A percentile compares a stretch with the other conserved stretches of the same genome.
Conservation (phyloP, 2,329 filamentous ascomycete genomes). For the Coccinonectria pachysandricola region DNA sequence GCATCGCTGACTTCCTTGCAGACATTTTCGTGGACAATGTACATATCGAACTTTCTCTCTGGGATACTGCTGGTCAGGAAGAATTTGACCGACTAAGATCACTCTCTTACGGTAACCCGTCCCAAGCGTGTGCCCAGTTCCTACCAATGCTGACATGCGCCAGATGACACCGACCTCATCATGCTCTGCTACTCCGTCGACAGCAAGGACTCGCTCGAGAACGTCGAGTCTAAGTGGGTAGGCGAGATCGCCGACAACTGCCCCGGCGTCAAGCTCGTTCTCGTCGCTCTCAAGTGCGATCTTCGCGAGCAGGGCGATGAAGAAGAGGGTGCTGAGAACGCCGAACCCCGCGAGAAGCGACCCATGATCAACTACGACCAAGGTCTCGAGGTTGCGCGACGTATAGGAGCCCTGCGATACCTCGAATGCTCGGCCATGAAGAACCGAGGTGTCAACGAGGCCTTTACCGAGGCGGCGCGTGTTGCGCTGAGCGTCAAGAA, state of each 20-base stretch:
- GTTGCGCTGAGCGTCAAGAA: constrained; percentile 72
- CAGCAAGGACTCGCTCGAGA: constrained; percentile 91
- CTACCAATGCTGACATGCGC: not conserved
- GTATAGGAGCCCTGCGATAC: constrained; percentile 87
- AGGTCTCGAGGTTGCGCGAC: constrained; percentile 80
- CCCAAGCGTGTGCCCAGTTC: too few species aligned
- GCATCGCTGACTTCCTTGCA: too few species aligned
- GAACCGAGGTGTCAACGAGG: constrained; percentile 96
- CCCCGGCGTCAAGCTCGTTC: constrained; percentile 84
- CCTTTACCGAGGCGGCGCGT: constrained; percentile 93
- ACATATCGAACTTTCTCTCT: constrained; percentile 93
- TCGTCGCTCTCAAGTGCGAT: constrained; percentile 95
- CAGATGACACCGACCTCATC: constrained; percentile 85
- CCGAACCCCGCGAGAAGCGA: constrained; percentile 46
- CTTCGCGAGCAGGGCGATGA: constrained; percentile 68
- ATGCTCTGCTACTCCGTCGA: constrained; percentile 99
- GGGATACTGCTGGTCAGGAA: constrained; percentile 97
- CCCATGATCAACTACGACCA: constrained; percentile 83
- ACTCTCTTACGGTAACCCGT: constrained; percentile 82
- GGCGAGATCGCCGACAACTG: constrained; percentile 97
- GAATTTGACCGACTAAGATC: constrained; percentile 96
- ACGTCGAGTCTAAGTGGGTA: constrained; percentile 98
- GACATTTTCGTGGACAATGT: constrained; percentile 98
- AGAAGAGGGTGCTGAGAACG: constrained; percentile 53
- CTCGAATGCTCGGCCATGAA: constrained; percentile 98